A percentile compares a stretch with the other conserved stretches of the same genome.
Conservation (phyloP, 2,329 filamentous ascomycete genomes). For the Thelonectria discophora region DNA sequence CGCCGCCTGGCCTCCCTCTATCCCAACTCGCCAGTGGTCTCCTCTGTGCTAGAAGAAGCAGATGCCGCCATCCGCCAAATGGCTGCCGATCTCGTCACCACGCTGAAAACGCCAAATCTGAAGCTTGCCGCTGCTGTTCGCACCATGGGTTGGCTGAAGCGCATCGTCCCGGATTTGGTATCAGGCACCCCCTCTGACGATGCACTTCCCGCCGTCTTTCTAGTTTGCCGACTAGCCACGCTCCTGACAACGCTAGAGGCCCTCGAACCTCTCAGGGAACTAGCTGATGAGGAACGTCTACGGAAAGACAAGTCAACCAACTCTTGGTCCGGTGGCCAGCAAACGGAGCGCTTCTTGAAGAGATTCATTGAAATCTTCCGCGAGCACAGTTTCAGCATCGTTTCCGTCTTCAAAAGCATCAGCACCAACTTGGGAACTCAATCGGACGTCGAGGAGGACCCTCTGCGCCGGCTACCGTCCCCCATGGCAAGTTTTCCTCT, state of each 20-base stretch:
- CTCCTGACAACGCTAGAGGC: constrained; percentile 83
- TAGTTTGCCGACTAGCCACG: constrained; percentile 85
- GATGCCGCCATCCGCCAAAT: constrained; percentile 89
- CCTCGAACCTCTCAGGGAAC: constrained; percentile 82
- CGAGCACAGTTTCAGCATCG: constrained; percentile 95
- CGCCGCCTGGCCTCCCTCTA: constrained; percentile 85
- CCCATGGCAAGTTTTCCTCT: constrained; percentile 85
- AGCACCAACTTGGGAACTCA: constrained; percentile 53
- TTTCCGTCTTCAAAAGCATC: constrained; percentile 93
- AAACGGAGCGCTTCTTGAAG: constrained; percentile 94
- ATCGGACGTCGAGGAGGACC: constrained; percentile 33
- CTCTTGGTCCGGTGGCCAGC: constrained; percentile 77
- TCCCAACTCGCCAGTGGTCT: constrained; percentile 78
- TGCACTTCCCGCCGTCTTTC: constrained; percentile 81
- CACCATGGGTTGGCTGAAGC: constrained; percentile 88
- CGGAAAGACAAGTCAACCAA: constrained; percentile 54
- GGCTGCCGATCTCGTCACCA: constrained; percentile 82
- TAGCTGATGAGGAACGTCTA: constrained; percentile 84
- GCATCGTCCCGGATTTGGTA: constrained; percentile 81
- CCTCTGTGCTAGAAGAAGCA: constrained; percentile 77
- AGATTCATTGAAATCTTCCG: constrained; percentile 97
- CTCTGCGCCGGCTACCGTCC: constrained; percentile 72
- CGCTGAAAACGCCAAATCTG: constrained; percentile 78
- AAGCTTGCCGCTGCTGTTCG: constrained; percentile 91
- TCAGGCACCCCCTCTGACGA: constrained; percentile 60